phyloP scores from a whole-genome alignment of 306 rosid species.

The Carpinus viminea region DNA sequence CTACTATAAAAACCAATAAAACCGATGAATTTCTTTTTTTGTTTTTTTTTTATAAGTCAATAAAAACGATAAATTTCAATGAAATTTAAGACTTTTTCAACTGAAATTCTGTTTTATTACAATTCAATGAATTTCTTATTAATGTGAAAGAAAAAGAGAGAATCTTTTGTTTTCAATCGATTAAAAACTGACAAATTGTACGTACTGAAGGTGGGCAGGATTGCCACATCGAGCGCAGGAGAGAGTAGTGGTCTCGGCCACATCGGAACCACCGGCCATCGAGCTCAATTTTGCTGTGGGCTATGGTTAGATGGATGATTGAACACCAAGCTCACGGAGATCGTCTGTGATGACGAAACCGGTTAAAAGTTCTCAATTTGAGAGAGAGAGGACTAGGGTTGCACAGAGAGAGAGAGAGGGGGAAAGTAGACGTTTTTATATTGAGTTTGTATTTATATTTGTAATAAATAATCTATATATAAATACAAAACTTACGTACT shows the following conservation, averaged over 20 bases:
- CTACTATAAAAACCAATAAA: neutral
- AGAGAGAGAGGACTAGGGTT: constrained; percentile 24
- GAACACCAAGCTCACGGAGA: neutral
- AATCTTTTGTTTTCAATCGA: neutral
- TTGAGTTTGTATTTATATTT: neutral
- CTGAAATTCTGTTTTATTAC: neutral
- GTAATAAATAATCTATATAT: too few species aligned
- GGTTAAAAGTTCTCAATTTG: neutral
- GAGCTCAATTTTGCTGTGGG: neutral
- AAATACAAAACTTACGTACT: accelerated
- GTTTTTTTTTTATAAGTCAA: too few species aligned
- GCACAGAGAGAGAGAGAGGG: too few species aligned
- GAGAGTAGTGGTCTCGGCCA: constrained; percentile 42
- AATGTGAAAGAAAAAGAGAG: neutral
- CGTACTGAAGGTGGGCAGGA: constrained; percentile 85
- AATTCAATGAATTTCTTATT: neutral
- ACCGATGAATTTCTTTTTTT: too few species aligned
- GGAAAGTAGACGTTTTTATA: too few species aligned
- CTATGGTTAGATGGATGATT: neutral
- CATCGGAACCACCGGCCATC: constrained; percentile 65
- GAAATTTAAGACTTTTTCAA: neutral
- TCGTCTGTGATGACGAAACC: neutral
- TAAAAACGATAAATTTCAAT: too few species aligned
- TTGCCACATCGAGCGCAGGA: constrained; percentile 73
- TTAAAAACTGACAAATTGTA: neutral